These are phyloP conservation scores for Chenopodium suecicum DNA, from an alignment of 148 eudicot species.

Conservation along the genomic window DNA sequence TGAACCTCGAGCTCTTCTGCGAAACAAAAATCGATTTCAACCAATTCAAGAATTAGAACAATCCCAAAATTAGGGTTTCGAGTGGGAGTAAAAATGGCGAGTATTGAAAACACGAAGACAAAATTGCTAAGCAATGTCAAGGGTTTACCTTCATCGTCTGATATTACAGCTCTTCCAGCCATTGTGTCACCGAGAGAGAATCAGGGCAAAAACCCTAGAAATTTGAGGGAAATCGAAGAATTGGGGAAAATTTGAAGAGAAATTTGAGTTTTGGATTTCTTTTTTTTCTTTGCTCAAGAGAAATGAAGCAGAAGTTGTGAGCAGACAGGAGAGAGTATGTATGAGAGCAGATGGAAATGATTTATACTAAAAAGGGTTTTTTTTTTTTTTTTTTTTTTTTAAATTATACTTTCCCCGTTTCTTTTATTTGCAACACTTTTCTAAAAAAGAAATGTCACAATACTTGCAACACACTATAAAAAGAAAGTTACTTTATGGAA, in stretches of 20 bases:
- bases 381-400: too few relatives aligned
- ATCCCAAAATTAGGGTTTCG: slow-evolving; percentile 24
- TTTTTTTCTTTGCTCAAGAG: neutral
- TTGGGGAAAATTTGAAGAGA: neutral
- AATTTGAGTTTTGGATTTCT: neutral
- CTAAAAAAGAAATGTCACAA: too few relatives aligned
- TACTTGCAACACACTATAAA: too few relatives aligned
- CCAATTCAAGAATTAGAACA: neutral
- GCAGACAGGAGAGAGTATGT: neutral
- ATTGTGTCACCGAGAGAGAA: slow-evolving; percentile 21
- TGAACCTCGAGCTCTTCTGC: slow-evolving; percentile 66
- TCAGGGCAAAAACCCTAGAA: slow-evolving; percentile 29
- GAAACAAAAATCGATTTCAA: neutral
- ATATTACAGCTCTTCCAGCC: slow-evolving; percentile 52
- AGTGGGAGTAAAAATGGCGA: neutral
- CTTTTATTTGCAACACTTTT: too few relatives aligned
- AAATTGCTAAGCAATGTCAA: neutral
- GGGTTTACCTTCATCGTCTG: slow-evolving; percentile 71
- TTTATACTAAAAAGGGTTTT: neutral
- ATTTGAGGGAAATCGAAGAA: neutral
- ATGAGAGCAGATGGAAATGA: neutral
- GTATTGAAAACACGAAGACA: neutral
- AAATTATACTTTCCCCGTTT: too few relatives aligned
- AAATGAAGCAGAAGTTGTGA: neutral
- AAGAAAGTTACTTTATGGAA: too few relatives aligned